A percentile compares a stretch with the other conserved stretches of the same genome.
These are phyloP conservation scores for Hemileia vastatrix DNA, from an alignment of 1,284 basidiomycete species.

Conservation along the genomic window DNA sequence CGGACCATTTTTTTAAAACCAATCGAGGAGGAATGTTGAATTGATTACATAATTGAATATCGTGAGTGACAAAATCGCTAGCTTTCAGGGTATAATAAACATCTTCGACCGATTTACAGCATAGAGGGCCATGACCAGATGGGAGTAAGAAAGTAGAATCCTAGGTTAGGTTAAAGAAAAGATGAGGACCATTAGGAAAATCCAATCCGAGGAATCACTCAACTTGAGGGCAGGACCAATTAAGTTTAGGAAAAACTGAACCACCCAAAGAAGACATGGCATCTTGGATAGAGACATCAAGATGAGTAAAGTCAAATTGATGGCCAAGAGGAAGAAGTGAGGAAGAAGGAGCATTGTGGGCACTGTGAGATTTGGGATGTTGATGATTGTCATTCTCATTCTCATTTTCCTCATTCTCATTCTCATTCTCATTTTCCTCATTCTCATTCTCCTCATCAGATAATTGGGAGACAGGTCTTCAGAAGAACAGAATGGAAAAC, in stretches of 20 bases:
- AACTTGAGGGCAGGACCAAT: slow-evolving; percentile 82
- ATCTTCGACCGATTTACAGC: slow-evolving; percentile 76
- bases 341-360: too few species aligned
- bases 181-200: neutral
- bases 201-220: slow-evolving; percentile 7
- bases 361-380: too few species aligned
- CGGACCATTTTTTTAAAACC: slow-evolving; percentile 84
- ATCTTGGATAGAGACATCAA: too few species aligned
- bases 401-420: too few species aligned
- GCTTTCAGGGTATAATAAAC: slow-evolving; percentile 88
- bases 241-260: slow-evolving; percentile 90
- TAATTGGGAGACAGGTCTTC: too few species aligned
- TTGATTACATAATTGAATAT: slow-evolving; percentile 49
- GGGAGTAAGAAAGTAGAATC: slow-evolving; percentile 38
- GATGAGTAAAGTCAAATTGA: too few species aligned
- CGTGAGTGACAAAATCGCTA: slow-evolving; percentile 78
- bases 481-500: too few species aligned
- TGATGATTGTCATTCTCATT: too few species aligned
- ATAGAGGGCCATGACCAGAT: slow-evolving; percentile 63
- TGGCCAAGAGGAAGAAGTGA: too few species aligned
- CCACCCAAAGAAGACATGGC: too few species aligned
- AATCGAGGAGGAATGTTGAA: slow-evolving; percentile 49
- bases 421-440: too few species aligned
- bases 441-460: too few species aligned
- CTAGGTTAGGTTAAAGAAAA: neutral